A percentile compares a stretch with the other conserved stretches of the same genome.
Conservation (phyloP, 306 rosid species). For the Cicer yamashitae region DNA sequence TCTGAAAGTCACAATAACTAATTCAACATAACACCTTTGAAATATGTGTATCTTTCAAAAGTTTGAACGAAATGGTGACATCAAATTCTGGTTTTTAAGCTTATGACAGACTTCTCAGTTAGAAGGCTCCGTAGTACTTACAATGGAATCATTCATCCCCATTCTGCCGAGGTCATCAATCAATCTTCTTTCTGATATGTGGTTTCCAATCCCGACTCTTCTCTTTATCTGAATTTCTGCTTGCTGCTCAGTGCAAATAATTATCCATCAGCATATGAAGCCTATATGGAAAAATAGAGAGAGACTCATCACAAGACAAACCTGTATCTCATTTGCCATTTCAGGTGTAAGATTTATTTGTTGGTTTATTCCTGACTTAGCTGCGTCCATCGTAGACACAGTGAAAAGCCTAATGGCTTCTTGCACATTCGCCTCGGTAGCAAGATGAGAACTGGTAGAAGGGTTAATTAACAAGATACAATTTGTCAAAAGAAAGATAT, state of each 20-base stretch:
- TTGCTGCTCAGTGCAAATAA: constrained; percentile 68
- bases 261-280: constrained; percentile 18
- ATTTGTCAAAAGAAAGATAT: constrained; percentile 12
- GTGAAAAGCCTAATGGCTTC: constrained; percentile 91
- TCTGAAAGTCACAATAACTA: constrained; percentile 3
- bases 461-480: constrained; percentile 27
- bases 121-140: constrained; percentile 61
- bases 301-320: constrained; percentile 45
- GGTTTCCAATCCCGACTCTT: constrained; percentile 96
- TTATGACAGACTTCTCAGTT: constrained; percentile 9
- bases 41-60: constrained; percentile 22
- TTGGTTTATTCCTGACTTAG: constrained; percentile 88
- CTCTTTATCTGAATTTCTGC: constrained; percentile 98
- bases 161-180: constrained; percentile 91
- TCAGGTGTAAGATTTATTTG: constrained; percentile 85
- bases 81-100: constrained; percentile 29
- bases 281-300: constrained; percentile 21
- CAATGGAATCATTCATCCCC: constrained; percentile 96
- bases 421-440: constrained; percentile 82
- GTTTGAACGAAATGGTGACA: constrained; percentile 20
- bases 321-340: constrained; percentile 93
- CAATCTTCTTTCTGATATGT: constrained; percentile 91
- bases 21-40: background rate
- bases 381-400: constrained; percentile 97
- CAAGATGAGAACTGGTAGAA: constrained; percentile 70